Percentiles rank a stretch among this genome's conserved stretches.
These are phyloP conservation scores for Asterophora parasitica DNA, from an alignment of 768 basidiomycete species.

Conservation along the genomic window DNA sequence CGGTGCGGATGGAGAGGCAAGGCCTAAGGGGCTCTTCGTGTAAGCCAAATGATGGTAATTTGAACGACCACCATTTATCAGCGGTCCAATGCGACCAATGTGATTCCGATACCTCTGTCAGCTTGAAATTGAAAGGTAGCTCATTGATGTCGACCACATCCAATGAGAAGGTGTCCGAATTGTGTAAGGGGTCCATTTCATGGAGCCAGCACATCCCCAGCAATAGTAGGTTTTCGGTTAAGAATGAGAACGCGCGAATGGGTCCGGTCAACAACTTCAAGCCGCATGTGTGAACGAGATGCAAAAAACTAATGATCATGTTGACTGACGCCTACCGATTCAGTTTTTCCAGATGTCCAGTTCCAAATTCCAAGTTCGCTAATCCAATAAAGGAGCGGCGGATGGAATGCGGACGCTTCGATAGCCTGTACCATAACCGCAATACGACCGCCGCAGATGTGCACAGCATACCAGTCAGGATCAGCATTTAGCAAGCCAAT, in stretches of 20 bases:
- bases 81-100: neutral
- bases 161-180: neutral
- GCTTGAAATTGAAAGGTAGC: neutral
- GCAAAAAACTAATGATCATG: neutral
- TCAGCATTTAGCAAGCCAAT: neutral
- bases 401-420: neutral
- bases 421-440: conserved; percentile 6
- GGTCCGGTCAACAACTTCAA: neutral
- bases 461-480: conserved; percentile 8
- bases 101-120: neutral
- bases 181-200: neutral
- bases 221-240: conserved; percentile 2
- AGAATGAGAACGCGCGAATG: conserved; percentile 5
- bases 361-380: conserved; percentile 8
- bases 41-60: neutral
- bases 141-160: conserved; percentile 1
- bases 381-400: neutral
- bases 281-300: neutral
- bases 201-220: conserved; percentile 1
- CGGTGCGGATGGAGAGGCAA: conserved; percentile 1
- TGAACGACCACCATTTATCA: neutral
- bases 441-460: conserved; percentile 5
- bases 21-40: neutral
- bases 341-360: conserved; percentile 3
- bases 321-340: conserved; percentile 1